Evolutionary conservation across 805 yeast genomes (phyloP), one percentile per base, ranked within the genome.

Genomic region (Spathaspora sp.): DNA sequence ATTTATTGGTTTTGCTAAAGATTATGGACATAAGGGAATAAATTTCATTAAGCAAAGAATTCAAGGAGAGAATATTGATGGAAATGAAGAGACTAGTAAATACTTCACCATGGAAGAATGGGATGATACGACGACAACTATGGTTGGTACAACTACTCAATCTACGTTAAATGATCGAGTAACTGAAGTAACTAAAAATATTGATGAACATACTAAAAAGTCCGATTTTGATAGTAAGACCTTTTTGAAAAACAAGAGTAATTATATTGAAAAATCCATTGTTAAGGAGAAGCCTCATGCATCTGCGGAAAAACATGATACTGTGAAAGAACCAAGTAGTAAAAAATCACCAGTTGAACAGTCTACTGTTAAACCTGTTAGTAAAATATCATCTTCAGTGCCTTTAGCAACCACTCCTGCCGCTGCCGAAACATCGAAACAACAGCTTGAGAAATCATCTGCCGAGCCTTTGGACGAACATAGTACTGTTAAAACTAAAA

Each of bases 11-110:
- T 32, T 49, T 39, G 55, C 54, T 45, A 29, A 28, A 39, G 16
- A 44, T 18, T 56, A 53, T 40, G 47, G 50, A 8, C 47, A 47
- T 11, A 29, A 52, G 18, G 66, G 68, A 11, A 57, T 57, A 39
- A 65, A 62, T 1, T 51, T 63, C 26, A 47, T 68, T n/a, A 68
- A 65, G 54, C 68, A 65, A 14, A 70, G 67, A 46, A 44, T 69
- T 14, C 57, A 54, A 8, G 60, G 57, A 20, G 66, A 61, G 17
- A 60, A 60, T 42, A 54, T 57, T 23, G 65, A 63, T 23, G 63
- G 59, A 38, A 65, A 57, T 48, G 66, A 60, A 18, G 45, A 38
- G 14, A 54, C 61, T 2, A 60, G 57, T 46, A 56, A 58, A 20
- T 61, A 61, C 46, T 66, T 64, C 49, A 60, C 60, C 9, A 57